Evolutionary conservation across 768 basidiomycete species (phyloP), one percentile per base, ranked within the genome.

Genomic region (Leccinum olivaceopallidum): DNA sequence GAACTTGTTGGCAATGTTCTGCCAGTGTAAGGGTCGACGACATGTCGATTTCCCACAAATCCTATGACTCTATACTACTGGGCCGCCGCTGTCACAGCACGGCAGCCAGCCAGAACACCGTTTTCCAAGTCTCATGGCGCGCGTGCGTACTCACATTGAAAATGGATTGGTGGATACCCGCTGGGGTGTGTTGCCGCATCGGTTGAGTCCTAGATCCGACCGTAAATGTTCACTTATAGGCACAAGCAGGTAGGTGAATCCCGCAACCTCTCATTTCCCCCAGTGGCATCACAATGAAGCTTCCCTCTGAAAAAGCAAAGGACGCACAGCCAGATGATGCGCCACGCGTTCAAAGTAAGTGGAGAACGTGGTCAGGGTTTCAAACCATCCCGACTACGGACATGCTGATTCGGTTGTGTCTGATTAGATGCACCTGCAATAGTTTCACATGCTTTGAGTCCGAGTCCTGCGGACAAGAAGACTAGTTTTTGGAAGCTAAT

Each of bases 401-500:
- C 5, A 6, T 51, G 47, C 56, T 65, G 30, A 67, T 20, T 20
- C 9, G 16, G 5, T 4, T 5, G 13, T 9, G 5, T 37, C 4
- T 18, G 16, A 2, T 55, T 39, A 69, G 67, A 60, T 32, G 52
- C 2, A 6, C 37, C 56, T 13, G 36, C 34, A 13, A 52, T 18
- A 7, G 37, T 52, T 12, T 36, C 42, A 26, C 8, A 48, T 6
- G 5, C 54, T 34, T 53, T 53, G 18, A 20, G 18, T 44, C 10
- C 55, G 14, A 42, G 12, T 34, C 37, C 57, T 34, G 32, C 59
- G 2, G 56, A 62, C 9, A 7, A 44, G 36, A 61, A 60, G 24
- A 61, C 56, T 16, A 59, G 72, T 30, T 74, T 74, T 44, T 73
- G 71, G 65, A 71, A 62, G 48, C 61, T 59, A 7, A 12, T 74